Conservation (phyloP, 495 filamentous ascomycete species). For the Pseudevernia furfuracea region DNA sequence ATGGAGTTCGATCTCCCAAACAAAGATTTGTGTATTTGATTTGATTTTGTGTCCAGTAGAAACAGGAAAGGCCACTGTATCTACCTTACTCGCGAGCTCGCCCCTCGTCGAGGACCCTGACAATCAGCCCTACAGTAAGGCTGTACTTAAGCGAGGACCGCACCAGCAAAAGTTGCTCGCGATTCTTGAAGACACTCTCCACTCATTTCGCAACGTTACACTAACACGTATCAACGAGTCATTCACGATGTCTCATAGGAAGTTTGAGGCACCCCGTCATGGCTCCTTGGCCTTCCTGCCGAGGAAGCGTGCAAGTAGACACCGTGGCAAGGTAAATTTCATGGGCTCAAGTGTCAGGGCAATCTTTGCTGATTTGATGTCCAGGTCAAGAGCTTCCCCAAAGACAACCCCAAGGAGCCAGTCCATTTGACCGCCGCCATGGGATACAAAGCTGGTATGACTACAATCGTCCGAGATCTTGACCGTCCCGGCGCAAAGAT, state of each 20-base stretch:
- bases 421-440: slow-evolving; percentile 97
- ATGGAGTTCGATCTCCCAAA: neutral
- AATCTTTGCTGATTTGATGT: slow-evolving; percentile 29
- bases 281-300: slow-evolving; percentile 94
- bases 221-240: neutral
- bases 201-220: neutral
- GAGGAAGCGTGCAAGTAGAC: slow-evolving; percentile 90
- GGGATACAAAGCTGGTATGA: slow-evolving; percentile 99
- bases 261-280: slow-evolving; percentile 93
- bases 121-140: neutral
- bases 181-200: neutral
- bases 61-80: neutral
- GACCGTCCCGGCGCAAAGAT: slow-evolving; percentile 99
- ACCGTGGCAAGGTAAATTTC: slow-evolving; percentile 92
- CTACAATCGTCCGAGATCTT: slow-evolving; percentile 98
- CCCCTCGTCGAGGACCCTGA: too few species aligned
- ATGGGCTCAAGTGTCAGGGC: slow-evolving; percentile 12
- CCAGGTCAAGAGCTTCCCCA: slow-evolving; percentile 76
- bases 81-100: too few species aligned
- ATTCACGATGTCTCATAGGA: slow-evolving; percentile 56
- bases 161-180: neutral
- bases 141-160: neutral
- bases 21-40: neutral
- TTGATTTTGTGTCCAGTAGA: neutral
- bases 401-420: slow-evolving; percentile 99